Evolutionary conservation across 2,329 filamentous ascomycete species (phyloP), one percentile per base, ranked within the genome.

Genomic region (Penicillium olsonii): DNA sequence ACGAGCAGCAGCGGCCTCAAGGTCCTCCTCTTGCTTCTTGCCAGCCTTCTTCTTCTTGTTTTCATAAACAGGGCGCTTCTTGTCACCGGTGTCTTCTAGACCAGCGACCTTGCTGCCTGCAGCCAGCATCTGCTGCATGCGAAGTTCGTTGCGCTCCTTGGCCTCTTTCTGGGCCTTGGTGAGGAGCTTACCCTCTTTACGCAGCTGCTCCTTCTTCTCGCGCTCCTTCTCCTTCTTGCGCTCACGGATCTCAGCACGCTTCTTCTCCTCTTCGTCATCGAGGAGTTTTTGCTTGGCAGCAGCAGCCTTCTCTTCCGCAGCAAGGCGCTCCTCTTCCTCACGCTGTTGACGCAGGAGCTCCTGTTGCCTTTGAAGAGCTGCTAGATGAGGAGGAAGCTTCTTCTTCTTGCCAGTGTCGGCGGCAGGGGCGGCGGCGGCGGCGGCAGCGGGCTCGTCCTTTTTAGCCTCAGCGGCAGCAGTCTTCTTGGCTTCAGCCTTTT

Each of bases 31-130:
- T 51, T 78, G 74, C 67, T 83, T 83, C 68, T 82, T 82, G 48
- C 84, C 79, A 47, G 82, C 87, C 69, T 87, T 88, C 79, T 90
- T 95, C 75, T 85, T 87, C 62, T 82, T 85, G 67, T 81, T 84
- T 53, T 95, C 88, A 55, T 87, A 85, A 24, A 83, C 79, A 18
- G 83, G 79, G 71, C 89, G 90, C 78, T 90, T 92, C 79, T 92
- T 92, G 60, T 86, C 82, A 2, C 78, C 78, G 40, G 61, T 61
- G 39, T 68, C 68, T 51, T 72, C 63, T 51, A 75, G 61, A 60
- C 77, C 72, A 53, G 75, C 72, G 59, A 77, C 75, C 48, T 70
- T 70, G 45, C 61, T 72, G 59, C 76, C 76, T 31, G 75, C 69
- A 31, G 68, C 75, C 54, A 78, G 67, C 71, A 78, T 72, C 58